Conservation (phyloP, 176 grass and related monocot species). For the Raddia guianensis region DNA sequence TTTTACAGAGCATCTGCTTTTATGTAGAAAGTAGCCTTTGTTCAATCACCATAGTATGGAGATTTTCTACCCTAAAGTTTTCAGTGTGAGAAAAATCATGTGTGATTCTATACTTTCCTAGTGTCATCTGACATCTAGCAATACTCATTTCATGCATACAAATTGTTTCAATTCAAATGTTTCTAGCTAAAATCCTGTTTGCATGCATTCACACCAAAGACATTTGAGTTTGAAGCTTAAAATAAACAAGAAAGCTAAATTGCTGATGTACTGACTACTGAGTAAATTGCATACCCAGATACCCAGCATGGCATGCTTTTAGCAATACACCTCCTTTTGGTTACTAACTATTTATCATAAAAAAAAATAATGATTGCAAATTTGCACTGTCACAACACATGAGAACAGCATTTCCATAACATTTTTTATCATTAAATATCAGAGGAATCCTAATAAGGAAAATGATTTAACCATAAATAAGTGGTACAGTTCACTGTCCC, state of each 20-base stretch:
- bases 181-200: neutral
- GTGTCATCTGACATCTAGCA: neutral
- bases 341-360: neutral
- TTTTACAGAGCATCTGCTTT: constrained; percentile 4
- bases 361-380: neutral
- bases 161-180: neutral
- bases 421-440: constrained; percentile 1
- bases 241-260: neutral
- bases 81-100: neutral
- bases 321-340: neutral
- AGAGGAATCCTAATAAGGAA: neutral
- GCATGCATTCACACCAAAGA: neutral
- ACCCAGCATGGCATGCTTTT: neutral
- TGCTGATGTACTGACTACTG: neutral
- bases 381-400: constrained; percentile 1
- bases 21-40: too few relatives aligned
- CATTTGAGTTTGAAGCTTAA: neutral
- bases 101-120: neutral
- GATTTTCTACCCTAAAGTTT: neutral
- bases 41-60: neutral
- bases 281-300: neutral
- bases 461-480: neutral
- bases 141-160: constrained; percentile 7
- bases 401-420: neutral
- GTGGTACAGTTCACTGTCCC: neutral